Evolutionary conservation across 2,329 filamentous ascomycete species (phyloP), one percentile per base, ranked within the genome.

Genomic region (Fusarium graminum): DNA sequence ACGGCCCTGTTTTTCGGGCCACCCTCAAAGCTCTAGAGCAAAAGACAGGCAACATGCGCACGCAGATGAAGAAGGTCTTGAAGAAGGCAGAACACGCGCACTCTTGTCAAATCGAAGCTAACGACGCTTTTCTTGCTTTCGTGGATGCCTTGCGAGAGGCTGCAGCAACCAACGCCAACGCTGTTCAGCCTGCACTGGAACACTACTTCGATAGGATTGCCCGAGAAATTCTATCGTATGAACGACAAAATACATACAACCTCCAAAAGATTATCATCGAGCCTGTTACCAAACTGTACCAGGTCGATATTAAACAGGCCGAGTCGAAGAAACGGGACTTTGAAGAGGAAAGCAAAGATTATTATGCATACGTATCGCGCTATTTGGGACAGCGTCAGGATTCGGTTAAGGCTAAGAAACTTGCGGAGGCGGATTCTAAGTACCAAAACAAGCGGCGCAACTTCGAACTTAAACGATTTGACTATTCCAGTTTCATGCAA

Each of bases 401-500:
- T 78, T 96, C 94, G 9, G 84, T 97, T 72, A 99, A 98, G 80
- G 92, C 97, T 77, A 99, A 99, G 85, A 98, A 98, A 80, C 89
- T 95, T 64, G 92, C 88, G 39, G 93, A 97, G 72, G 97, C 93
- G 71, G 95, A 99, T 77, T 91, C 92, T 30, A 99, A 99, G 75
- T 99, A 98, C 75, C 94, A 98, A 77, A 89, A 86, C 43, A 98
- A 98, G 81, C 88, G 94, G 68, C 90, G 92, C 42, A 97, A 93
- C 70, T 99, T 99, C 74, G 95, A 99, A 81, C 85, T 99, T 57
- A 97, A 97, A 81, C 90, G 96, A 11, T 99, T 99, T 74, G 96
- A 99, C 78, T 99, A 99, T 77, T 98, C 94, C 4, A 97, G 93
- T 14, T 99, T 98, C 75, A 97, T 99, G 92, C 94, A 98, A 74